A percentile compares a stretch with the other conserved stretches of the same genome.
These are phyloP conservation scores for Hirschioporus abietinus DNA, from an alignment of 768 basidiomycete species.

Conservation along the genomic window DNA sequence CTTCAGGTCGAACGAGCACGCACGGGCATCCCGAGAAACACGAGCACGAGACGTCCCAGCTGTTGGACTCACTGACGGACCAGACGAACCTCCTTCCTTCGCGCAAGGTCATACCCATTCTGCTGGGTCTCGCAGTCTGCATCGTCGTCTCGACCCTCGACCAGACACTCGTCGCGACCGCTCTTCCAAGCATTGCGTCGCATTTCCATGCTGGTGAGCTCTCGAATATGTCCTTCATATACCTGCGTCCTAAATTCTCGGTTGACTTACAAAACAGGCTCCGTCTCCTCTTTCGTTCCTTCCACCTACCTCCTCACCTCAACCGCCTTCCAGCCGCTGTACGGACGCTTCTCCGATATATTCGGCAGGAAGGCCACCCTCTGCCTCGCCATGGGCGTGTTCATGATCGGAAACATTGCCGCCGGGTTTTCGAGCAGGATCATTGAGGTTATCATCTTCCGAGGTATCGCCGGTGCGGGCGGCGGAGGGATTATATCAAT, in stretches of 20 bases:
- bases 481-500: conserved; percentile 69
- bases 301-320: conserved; percentile 67
- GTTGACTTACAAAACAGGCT: conserved; percentile 25
- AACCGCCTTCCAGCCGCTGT: conserved; percentile 54
- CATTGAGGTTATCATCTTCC: conserved; percentile 61
- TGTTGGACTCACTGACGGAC: conserved; percentile 42
- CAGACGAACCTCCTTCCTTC: conserved; percentile 73
- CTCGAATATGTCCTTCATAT: background rate
- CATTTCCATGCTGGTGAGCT: conserved; percentile 45
- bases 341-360: conserved; percentile 61
- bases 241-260: too few relatives aligned
- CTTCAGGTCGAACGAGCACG: background rate
- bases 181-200: conserved; percentile 64
- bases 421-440: conserved; percentile 65
- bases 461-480: conserved; percentile 64
- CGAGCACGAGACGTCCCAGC: background rate
- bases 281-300: conserved; percentile 66
- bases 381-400: conserved; percentile 52
- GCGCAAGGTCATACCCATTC: conserved; percentile 56
- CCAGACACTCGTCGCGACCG: conserved; percentile 70
- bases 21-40: background rate
- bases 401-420: conserved; percentile 59
- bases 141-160: conserved; percentile 59
- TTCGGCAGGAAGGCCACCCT: conserved; percentile 62
- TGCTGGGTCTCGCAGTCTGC: conserved; percentile 55